Conservation (phyloP, 1,284 basidiomycete genomes). For the Apiotrichum veenhuisii region DNA sequence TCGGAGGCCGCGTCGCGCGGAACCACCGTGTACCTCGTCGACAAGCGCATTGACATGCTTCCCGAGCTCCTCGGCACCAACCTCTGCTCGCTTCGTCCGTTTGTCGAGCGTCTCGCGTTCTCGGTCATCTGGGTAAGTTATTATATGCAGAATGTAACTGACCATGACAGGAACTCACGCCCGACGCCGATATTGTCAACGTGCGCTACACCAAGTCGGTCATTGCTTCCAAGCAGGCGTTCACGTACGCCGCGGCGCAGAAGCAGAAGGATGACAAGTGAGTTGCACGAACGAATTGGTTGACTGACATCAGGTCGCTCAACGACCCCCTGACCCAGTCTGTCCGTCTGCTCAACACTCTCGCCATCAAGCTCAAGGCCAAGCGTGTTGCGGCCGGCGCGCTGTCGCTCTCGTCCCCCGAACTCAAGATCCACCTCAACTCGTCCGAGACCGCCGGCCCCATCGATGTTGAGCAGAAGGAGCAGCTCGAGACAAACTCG, state of each 20-base stretch:
- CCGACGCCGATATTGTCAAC: conserved; percentile 81
- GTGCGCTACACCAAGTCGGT: conserved; percentile 94
- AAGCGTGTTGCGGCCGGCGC: conserved; percentile 90
- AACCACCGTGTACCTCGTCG: conserved; percentile 97
- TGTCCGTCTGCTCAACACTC: conserved; percentile 82
- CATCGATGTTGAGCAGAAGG: conserved; percentile 96
- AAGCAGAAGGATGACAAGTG: conserved; percentile 86
- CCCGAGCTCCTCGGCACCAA: conserved; percentile 93
- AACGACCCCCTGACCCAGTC: conserved; percentile 81
- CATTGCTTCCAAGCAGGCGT: conserved; percentile 93
- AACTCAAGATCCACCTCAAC: conserved; percentile 94
- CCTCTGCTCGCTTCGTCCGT: conserved; percentile 86
- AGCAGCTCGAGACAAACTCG: conserved; percentile 87
- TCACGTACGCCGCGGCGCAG: conserved; percentile 97
- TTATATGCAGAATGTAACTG: background rate
- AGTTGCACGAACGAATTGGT: conserved; percentile 40
- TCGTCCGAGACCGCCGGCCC: conserved; percentile 89
- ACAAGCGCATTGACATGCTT: conserved; percentile 99
- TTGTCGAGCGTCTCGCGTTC: conserved; percentile 93
- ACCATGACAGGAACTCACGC: conserved; percentile 67
- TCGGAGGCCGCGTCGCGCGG: conserved; percentile 90
- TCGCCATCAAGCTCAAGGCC: conserved; percentile 82
- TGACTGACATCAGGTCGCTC: conserved; percentile 55
- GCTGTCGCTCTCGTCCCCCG: conserved; percentile 92
- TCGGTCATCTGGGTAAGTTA: conserved; percentile 86